Conservation (phyloP, 2,329 filamentous ascomycete genomes). For the Fusarium sp. region DNA sequence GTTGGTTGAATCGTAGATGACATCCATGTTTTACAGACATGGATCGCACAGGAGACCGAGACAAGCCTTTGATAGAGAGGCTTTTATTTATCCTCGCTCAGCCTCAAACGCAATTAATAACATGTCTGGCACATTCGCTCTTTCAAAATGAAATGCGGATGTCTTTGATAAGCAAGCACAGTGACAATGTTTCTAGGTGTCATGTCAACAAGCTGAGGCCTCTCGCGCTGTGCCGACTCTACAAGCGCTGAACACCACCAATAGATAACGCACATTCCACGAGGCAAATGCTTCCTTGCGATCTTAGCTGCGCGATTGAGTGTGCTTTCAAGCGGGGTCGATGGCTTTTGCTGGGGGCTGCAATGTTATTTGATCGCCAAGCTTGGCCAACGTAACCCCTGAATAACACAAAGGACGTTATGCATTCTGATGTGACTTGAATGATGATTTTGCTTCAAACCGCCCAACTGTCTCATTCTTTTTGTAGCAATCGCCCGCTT, state of each 20-base stretch:
- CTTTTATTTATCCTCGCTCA: conserved; percentile 13
- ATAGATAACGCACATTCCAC: conserved; percentile 39
- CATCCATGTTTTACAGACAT: conserved; percentile 28
- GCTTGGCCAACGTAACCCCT: conserved; percentile 29
- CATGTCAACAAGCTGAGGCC: background rate
- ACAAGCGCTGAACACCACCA: conserved; percentile 12
- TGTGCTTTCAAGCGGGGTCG: conserved; percentile 38
- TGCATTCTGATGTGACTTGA: conserved; percentile 24
- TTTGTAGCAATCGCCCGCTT: conserved; percentile 10
- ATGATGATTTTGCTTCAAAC: conserved; percentile 15
- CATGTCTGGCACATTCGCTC: background rate
- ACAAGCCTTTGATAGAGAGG: conserved; percentile 17
- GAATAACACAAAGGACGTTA: conserved; percentile 26
- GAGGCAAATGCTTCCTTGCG: conserved; percentile 33
- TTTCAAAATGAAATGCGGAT: background rate
- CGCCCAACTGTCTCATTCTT: conserved; percentile 1
- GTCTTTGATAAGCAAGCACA: background rate
- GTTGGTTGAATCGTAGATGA: conserved; percentile 24
- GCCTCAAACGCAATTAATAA: conserved; percentile 1
- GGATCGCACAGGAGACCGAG: conserved; percentile 24
- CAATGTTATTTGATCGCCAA: conserved; percentile 30
- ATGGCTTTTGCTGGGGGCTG: conserved; percentile 22
- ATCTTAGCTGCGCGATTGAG: conserved; percentile 38
- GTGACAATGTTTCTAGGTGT: background rate
- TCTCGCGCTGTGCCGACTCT: conserved; percentile 1